Percentiles rank a stretch among this genome's conserved stretches.
phyloP scores from a whole-genome alignment of 169 alveolate genomes.

The Plasmodium relictum region DNA sequence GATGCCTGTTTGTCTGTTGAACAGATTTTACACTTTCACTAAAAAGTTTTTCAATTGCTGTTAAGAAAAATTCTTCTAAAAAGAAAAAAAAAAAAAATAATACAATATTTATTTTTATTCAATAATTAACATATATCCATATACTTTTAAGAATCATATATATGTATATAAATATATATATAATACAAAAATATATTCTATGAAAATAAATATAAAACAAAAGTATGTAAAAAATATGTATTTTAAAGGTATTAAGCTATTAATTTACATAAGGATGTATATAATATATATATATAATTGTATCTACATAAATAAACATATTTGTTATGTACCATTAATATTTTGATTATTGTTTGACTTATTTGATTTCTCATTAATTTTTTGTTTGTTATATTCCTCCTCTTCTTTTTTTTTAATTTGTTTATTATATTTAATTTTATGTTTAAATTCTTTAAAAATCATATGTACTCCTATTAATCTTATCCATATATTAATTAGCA shows the following conservation, averaged over 20 bases:
- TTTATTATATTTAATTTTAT: slow-evolving; percentile 50
- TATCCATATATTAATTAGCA: slow-evolving; percentile 81
- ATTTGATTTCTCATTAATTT: neutral
- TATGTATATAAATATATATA: neutral
- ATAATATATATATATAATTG: neutral
- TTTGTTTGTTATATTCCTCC: slow-evolving; percentile 3
- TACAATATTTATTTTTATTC: neutral
- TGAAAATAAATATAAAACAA: neutral
- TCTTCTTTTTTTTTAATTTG: slow-evolving; percentile 23
- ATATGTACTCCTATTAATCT: slow-evolving; percentile 78
- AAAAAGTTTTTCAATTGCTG: slow-evolving; percentile 38
- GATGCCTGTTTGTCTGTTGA: neutral
- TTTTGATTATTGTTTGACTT: slow-evolving; percentile 4
- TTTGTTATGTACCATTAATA: slow-evolving; percentile 1
- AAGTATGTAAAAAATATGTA: neutral
- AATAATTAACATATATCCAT: too few species aligned
- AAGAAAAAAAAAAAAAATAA: neutral
- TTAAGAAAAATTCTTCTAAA: slow-evolving; percentile 40
- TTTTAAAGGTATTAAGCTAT: too few species aligned
- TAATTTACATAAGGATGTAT: neutral
- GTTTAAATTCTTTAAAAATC: slow-evolving; percentile 52
- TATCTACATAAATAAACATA: too few species aligned
- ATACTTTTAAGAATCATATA: neutral
- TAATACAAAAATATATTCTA: neutral
- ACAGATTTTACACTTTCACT: slow-evolving; percentile 26